Evolutionary conservation across 257 asterid genomes (phyloP).

Genomic region (Ehretia macrophylla): DNA sequence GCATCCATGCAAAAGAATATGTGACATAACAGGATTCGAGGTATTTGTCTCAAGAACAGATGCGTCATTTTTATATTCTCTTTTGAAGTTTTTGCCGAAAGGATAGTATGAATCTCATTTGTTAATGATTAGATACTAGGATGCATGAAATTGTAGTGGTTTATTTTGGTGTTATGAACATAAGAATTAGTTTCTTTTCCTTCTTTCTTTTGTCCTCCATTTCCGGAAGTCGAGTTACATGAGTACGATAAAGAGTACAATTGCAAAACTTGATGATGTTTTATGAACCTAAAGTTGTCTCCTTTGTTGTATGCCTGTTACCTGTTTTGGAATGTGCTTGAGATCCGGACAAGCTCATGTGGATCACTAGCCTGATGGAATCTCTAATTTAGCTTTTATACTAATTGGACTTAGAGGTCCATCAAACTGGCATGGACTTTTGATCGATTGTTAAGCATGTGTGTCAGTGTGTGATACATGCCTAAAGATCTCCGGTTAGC

Average conservation of each 20-base stretch:
- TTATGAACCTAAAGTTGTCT: not conserved
- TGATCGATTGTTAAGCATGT: no score
- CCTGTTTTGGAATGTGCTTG: not conserved
- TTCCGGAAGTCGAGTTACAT: no score
- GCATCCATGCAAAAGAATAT: slow-evolving; percentile 80
- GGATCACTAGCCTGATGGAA: no score
- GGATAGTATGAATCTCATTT: not conserved
- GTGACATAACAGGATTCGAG: slow-evolving; percentile 93
- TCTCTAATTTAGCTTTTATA: no score
- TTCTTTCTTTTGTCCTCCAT: not conserved
- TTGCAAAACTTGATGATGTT: not conserved
- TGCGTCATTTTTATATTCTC: not conserved
- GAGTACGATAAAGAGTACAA: no score
- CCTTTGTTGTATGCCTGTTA: not conserved
- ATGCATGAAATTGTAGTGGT: not conserved
- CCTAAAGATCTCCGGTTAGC: no score
- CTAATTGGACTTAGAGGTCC: no score
- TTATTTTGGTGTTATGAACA: not conserved
- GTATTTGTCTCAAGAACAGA: slow-evolving; percentile 22
- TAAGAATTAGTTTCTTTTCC: not conserved
- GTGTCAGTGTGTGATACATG: no score
- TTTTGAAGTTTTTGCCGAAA: not conserved
- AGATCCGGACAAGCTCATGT: not conserved
- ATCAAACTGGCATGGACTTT: no score
- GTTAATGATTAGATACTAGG: not conserved